Conservation (phyloP, 208 protist species). For the Porcisia hertigi region DNA sequence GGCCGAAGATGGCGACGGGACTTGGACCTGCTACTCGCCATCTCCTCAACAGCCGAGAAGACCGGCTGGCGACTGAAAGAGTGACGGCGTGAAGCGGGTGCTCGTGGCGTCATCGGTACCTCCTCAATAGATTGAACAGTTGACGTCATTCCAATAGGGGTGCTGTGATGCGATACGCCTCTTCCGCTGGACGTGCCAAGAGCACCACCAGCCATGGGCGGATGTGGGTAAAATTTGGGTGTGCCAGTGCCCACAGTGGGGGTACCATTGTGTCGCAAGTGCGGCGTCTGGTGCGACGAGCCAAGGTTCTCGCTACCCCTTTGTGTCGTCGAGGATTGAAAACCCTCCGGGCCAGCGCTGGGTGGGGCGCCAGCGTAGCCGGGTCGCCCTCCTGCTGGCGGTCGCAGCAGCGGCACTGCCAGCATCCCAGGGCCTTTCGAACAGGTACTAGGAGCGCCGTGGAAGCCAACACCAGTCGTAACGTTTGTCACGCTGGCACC, state of each 20-base stretch:
- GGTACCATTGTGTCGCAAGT: not conserved
- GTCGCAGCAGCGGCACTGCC: constrained; percentile 33
- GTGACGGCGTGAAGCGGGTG: constrained; percentile 6
- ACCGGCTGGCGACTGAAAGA: constrained; percentile 28
- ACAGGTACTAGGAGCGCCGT: not conserved
- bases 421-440: not conserved
- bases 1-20: constrained; percentile 1
- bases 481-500: not conserved
- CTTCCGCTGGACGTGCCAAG: not conserved
- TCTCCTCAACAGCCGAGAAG: constrained; percentile 33
- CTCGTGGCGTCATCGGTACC: not conserved
- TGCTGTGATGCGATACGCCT: constrained; percentile 10
- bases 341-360: not conserved
- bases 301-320: not conserved
- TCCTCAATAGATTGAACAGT: constrained; percentile 19
- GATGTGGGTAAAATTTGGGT: constrained; percentile 11
- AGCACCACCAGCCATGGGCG: not conserved
- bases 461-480: constrained; percentile 1
- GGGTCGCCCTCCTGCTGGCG: constrained; percentile 11
- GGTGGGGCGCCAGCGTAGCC: not conserved
- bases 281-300: not conserved
- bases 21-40: constrained; percentile 1
- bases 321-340: constrained; percentile 1
- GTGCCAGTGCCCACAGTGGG: not conserved
- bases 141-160: constrained; percentile 8